Conservation (phyloP, 2,329 filamentous ascomycete genomes). For the Triangularia setosa region DNA sequence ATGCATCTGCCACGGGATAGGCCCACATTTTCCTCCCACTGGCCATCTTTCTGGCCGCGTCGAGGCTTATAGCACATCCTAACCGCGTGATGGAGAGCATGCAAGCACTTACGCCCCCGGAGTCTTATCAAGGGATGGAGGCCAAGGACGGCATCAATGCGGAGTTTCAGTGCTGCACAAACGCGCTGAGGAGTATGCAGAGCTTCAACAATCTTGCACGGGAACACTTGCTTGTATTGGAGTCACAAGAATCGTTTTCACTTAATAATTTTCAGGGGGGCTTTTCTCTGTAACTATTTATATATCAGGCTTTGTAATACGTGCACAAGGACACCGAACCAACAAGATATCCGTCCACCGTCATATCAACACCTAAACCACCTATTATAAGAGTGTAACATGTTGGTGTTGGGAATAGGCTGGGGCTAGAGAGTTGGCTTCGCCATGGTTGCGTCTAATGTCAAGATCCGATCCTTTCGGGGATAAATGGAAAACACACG, state of each 20-base stretch:
- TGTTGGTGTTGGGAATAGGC: too few species aligned
- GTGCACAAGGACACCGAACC: not conserved
- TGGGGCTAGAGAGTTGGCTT: too few species aligned
- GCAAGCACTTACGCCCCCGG: not conserved
- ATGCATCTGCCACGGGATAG: slow-evolving; percentile 15
- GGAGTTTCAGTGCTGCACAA: slow-evolving; percentile 17
- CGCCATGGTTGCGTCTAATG: too few species aligned
- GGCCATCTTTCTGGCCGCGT: slow-evolving; percentile 19
- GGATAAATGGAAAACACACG: too few species aligned
- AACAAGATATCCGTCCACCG: not conserved
- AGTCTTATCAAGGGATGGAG: slow-evolving; percentile 5
- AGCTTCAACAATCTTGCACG: slow-evolving; percentile 25
- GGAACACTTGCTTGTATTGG: slow-evolving; percentile 19
- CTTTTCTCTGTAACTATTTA: slow-evolving; percentile 5
- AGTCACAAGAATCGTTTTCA: slow-evolving; percentile 13
- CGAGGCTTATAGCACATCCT: slow-evolving; percentile 12
- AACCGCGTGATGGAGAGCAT: not conserved
- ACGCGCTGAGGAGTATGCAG: slow-evolving; percentile 24
- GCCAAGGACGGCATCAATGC: slow-evolving; percentile 1
- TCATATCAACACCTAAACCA: not conserved
- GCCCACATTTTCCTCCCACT: slow-evolving; percentile 26
- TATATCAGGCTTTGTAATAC: not conserved
- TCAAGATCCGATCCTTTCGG: too few species aligned
- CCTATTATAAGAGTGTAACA: too few species aligned
- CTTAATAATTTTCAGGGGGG: not conserved